Evolutionary conservation across 768 basidiomycete species (phyloP).

Genomic region (Crassisporium funariophilum): DNA sequence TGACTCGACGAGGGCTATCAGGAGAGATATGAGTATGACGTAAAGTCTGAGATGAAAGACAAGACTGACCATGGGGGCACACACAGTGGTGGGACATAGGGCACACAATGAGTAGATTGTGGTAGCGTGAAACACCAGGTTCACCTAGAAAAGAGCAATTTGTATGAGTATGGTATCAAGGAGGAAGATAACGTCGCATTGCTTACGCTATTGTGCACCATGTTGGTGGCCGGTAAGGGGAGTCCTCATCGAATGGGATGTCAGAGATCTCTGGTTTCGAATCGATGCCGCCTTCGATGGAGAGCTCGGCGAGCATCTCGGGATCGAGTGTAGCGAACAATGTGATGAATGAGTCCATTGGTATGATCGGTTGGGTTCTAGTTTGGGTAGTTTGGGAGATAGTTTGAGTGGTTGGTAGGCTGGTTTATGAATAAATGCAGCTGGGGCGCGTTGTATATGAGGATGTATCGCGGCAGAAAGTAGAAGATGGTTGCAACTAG

Average conservation of each 20-base stretch:
- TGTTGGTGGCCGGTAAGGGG: slow-evolving; percentile 17
- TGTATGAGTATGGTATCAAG: no score
- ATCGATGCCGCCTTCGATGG: background rate
- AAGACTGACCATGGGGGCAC: no score
- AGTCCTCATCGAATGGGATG: slow-evolving; percentile 19
- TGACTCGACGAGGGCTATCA: no score
- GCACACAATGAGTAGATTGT: no score
- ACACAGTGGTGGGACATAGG: no score
- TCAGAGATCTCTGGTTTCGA: background rate
- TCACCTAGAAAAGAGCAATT: no score
- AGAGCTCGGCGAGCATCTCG: background rate
- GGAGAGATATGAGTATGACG: no score
- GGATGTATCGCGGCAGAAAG: no score
- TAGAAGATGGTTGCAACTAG: no score
- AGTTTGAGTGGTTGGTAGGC: background rate
- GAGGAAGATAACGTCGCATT: no score
- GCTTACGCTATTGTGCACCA: slow-evolving; percentile 23
- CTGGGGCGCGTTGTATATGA: background rate
- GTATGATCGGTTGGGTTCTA: background rate
- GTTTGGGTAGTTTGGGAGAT: background rate
- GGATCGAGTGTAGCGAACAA: background rate
- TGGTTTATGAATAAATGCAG: background rate
- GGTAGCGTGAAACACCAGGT: no score
- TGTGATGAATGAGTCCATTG: slow-evolving; percentile 2
- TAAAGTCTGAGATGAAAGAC: no score